Evolutionary conservation across 805 yeast genomes (phyloP), one percentile per base, ranked within the genome.

Genomic region (Candida golubevii): DNA sequence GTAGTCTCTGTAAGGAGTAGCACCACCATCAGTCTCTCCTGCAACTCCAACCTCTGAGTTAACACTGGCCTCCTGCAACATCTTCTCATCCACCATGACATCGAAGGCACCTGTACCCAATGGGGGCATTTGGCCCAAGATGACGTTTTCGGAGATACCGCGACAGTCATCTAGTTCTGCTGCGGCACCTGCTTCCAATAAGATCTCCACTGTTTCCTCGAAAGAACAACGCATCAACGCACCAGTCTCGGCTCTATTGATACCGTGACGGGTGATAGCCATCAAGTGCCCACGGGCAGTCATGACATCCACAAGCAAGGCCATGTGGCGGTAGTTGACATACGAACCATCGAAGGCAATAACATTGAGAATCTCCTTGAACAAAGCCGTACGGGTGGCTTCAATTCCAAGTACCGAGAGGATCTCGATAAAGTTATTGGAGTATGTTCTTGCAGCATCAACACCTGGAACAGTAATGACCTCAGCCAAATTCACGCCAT

Each of bases 281-380:
- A 95, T 91, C 67, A 93, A 76, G 62, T 91, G 96, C 60, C 99
- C 99, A 62, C 96, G 84, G 33, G 96, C 87, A 2, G 99, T 93
- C 99, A 93, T 93, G 33, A 90, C 95, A 73, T 93, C 99, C 47
- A 93, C 98, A 58, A 93, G 77, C 58, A 93, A 74, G 5, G 99
- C 97, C 93, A 93, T 85, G 61, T 93, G 99, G 71, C 99, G 84
- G 71, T 93, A 93, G 69, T 93, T 93, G 50, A 93, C 99, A 60
- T 93, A 93, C 33, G 99, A 90, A 86, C 99, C 99, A 78, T 93
- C 99, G 60, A 95, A 93, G 4, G 98, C 97, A 78, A 93, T 89
- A 57, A 93, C 99, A 61, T 93, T 93, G 69, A 87, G 81, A 59
- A 93, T 89, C 72, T 93, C 99, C 64, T 83, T 86, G 76, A 84